phyloP scores from a whole-genome alignment of 805 yeast genomes.

The Barnettozyma salicaria region DNA sequence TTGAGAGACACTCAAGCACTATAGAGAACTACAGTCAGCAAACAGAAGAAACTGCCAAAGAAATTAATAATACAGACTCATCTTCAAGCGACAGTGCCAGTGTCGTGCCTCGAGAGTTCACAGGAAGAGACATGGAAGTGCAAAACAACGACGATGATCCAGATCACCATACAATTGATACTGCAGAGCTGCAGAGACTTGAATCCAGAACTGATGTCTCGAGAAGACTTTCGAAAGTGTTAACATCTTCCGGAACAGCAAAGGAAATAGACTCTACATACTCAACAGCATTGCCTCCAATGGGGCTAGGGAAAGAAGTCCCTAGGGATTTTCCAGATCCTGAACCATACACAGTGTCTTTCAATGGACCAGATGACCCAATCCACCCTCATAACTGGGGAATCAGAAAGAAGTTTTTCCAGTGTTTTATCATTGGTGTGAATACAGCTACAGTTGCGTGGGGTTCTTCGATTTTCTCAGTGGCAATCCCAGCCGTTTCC shows the following conservation, averaged over 20 bases:
- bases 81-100: no score
- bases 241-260: slow-evolving; percentile 33
- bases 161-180: not conserved
- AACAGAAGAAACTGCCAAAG: no score
- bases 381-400: slow-evolving; percentile 78
- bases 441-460: slow-evolving; percentile 51
- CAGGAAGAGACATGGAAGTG: not conserved
- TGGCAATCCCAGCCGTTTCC: slow-evolving; percentile 46
- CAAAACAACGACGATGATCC: not conserved
- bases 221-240: slow-evolving; percentile 35
- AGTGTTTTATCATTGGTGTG: slow-evolving; percentile 42
- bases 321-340: slow-evolving; percentile 46
- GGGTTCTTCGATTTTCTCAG: slow-evolving; percentile 81
- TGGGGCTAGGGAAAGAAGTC: slow-evolving; percentile 58
- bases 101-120: not conserved
- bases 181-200: not conserved
- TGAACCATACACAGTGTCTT: slow-evolving; percentile 64
- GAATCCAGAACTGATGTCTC: slow-evolving; percentile 23
- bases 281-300: slow-evolving; percentile 40
- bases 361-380: slow-evolving; percentile 77
- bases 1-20: no score
- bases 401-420: slow-evolving; percentile 35
- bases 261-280: slow-evolving; percentile 27
- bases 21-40: no score
- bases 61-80: no score